Percentiles rank a stretch among this genome's conserved stretches.
Evolutionary conservation across 2,329 filamentous ascomycete species (phyloP).

Genomic region (Colletotrichum nymphaeae): DNA sequence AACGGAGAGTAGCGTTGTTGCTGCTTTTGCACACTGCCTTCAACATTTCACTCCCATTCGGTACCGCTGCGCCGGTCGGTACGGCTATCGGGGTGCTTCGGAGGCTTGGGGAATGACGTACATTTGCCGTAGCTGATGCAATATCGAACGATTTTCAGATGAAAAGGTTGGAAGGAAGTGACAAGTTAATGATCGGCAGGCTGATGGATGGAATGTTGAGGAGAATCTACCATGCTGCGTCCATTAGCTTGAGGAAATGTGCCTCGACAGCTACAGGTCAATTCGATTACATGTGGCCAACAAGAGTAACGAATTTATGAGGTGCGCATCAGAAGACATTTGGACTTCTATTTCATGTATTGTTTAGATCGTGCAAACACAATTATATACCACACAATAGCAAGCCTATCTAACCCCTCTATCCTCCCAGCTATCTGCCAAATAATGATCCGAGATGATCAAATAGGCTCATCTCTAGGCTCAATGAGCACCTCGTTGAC

Average conservation of each 20-base stretch:
- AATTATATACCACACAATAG: background rate
- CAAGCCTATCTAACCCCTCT: background rate
- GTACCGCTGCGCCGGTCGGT: background rate
- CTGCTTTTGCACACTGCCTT: constrained; percentile 10
- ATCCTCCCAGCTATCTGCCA: background rate
- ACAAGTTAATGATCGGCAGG: background rate
- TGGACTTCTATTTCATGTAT: background rate
- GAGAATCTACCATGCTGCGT: background rate
- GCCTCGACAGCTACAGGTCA: too few relatives aligned
- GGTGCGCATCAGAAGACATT: background rate
- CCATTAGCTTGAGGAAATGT: too few relatives aligned
- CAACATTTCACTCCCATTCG: background rate
- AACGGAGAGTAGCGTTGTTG: background rate
- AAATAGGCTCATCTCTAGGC: constrained; percentile 81
- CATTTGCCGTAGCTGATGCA: background rate
- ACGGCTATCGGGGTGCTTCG: background rate
- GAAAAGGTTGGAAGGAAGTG: background rate
- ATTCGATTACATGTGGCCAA: background rate
- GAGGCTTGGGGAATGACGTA: background rate
- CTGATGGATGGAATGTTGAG: background rate
- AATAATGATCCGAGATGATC: constrained; percentile 19
- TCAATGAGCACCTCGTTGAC: constrained; percentile 87
- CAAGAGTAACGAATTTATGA: background rate
- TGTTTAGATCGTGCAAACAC: background rate
- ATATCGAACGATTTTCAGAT: background rate